A percentile compares a stretch with the other conserved stretches of the same genome.
phyloP scores from a whole-genome alignment of 306 rosid species.

The Dalbergia oliveri region DNA sequence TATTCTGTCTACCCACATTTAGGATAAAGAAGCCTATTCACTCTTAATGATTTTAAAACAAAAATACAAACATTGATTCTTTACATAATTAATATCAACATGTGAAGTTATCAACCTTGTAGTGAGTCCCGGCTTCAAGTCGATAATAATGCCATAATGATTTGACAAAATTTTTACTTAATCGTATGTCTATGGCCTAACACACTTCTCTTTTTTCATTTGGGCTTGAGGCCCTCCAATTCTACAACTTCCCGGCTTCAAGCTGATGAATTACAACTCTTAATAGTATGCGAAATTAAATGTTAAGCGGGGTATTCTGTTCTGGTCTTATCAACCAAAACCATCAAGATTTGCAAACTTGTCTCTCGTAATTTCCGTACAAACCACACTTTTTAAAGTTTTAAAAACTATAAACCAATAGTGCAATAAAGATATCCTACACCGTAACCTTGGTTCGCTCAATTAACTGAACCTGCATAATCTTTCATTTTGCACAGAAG shows the following conservation, averaged over 20 bases:
- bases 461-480: neutral
- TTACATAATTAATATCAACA: neutral
- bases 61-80: neutral
- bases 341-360: no score
- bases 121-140: no score
- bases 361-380: no score
- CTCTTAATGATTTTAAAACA: neutral
- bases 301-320: neutral
- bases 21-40: neutral
- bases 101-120: neutral
- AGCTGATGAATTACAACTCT: neutral
- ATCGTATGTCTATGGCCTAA: no score
- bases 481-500: neutral
- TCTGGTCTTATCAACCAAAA: neutral
- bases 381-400: no score
- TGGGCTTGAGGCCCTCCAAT: no score
- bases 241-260: neutral
- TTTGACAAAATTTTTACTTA: no score
- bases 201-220: no score
- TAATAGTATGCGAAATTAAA: neutral
- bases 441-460: neutral
- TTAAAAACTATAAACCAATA: no score
- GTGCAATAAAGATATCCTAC: neutral
- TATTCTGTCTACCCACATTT: neutral
- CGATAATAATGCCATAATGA: no score